These are phyloP conservation scores for Orychophragmus violaceus DNA, from an alignment of 345 rosid genomes.

Conservation along the genomic window DNA sequence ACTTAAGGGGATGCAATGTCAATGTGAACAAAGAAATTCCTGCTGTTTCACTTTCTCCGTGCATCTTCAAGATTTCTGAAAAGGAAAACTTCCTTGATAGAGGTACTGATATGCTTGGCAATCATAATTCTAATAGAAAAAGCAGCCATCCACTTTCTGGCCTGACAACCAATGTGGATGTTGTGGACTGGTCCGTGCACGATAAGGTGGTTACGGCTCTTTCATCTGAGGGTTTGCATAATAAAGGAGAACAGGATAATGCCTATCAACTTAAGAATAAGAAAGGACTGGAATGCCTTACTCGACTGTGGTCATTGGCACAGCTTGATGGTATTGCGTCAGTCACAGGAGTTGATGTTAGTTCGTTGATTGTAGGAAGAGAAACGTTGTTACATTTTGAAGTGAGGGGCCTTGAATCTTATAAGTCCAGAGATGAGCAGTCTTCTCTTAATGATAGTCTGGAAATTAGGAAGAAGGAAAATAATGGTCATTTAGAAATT, in stretches of 20 bases:
- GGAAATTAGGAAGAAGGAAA: conserved; percentile 34
- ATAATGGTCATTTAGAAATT: conserved; percentile 36
- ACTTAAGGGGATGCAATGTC: conserved; percentile 41
- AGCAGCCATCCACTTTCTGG: conserved; percentile 29
- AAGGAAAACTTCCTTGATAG: conserved; percentile 42
- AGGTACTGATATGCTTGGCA: conserved; percentile 38
- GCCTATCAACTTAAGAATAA: conserved; percentile 31
- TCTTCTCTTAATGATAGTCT: conserved; percentile 27
- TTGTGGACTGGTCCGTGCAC: conserved; percentile 53
- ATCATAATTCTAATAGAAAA: conserved; percentile 29
- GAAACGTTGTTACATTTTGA: conserved; percentile 70
- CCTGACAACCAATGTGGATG: conserved; percentile 35
- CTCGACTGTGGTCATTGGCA: conserved; percentile 61
- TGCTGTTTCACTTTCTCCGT: conserved; percentile 62
- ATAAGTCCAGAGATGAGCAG: conserved; percentile 28
- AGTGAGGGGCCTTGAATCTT: conserved; percentile 40
- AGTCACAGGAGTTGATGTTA: conserved; percentile 39
- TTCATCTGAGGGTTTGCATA: conserved; percentile 32
- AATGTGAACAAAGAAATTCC: conserved; percentile 44
- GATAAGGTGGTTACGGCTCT: conserved; percentile 49
- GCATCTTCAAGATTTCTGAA: conserved; percentile 52
- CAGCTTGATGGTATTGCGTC: conserved; percentile 54
- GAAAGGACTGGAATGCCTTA: conserved; percentile 50
- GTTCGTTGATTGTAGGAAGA: conserved; percentile 51
- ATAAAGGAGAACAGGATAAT: conserved; percentile 35